phyloP scores from a whole-genome alignment of 2,329 filamentous ascomycete genomes.

The Thermothelomyces thermophilus region DNA sequence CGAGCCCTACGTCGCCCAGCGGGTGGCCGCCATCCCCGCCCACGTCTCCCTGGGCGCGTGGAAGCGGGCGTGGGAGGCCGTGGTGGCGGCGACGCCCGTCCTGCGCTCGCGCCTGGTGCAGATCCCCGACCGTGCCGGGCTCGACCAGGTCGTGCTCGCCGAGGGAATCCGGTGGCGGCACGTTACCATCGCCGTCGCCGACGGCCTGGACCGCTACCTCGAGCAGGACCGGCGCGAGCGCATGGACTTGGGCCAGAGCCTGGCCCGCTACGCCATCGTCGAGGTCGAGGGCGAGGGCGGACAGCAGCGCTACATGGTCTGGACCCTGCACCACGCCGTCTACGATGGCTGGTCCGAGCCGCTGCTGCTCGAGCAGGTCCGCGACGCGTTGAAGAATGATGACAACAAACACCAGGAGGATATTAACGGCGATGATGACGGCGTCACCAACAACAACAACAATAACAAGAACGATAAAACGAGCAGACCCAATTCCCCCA shows the following conservation, averaged over 20 bases:
- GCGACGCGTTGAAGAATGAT: neutral
- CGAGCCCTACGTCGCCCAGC: conserved; percentile 47
- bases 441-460: too few species aligned
- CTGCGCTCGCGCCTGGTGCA: conserved; percentile 45
- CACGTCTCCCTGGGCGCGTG: conserved; percentile 30
- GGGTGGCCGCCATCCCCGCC: conserved; percentile 36
- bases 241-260: conserved; percentile 29
- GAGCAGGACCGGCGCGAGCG: conserved; percentile 33
- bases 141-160: conserved; percentile 42
- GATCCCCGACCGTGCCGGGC: conserved; percentile 30
- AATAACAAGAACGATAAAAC: neutral
- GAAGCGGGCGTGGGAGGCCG: conserved; percentile 39
- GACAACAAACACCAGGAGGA: too few species aligned
- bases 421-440: too few species aligned
- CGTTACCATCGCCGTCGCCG: conserved; percentile 14
- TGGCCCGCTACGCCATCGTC: conserved; percentile 9
- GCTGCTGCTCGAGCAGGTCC: conserved; percentile 35
- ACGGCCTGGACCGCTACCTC: conserved; percentile 34
- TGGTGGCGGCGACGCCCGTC: conserved; percentile 35
- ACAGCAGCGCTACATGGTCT: conserved; percentile 30
- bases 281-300: neutral
- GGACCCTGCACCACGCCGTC: conserved; percentile 48
- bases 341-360: conserved; percentile 54
- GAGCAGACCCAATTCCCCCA: conserved; percentile 3
- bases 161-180: conserved; percentile 30